These are phyloP conservation scores for Xylona heveae DNA, from an alignment of 495 filamentous ascomycete species.

Conservation along the genomic window DNA sequence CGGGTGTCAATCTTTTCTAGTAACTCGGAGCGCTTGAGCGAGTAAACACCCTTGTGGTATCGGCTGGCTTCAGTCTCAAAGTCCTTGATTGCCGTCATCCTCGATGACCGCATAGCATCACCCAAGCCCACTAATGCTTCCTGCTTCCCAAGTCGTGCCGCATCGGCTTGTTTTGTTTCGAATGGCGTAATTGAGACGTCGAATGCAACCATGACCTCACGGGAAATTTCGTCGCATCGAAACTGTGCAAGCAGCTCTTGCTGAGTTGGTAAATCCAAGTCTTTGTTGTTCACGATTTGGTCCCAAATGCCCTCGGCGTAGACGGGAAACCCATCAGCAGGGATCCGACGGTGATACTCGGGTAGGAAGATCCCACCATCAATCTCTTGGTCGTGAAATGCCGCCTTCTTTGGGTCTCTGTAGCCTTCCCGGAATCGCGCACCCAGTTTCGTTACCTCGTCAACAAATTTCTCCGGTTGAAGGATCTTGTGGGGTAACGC, in stretches of 20 bases:
- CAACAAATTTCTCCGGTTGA: conserved; percentile 77
- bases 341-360: conserved; percentile 88
- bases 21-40: conserved; percentile 63
- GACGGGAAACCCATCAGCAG: conserved; percentile 80
- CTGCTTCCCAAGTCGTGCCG: conserved; percentile 43
- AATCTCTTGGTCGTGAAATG: conserved; percentile 39
- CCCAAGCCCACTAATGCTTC: conserved; percentile 59
- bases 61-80: conserved; percentile 82
- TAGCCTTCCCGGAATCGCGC: conserved; percentile 65
- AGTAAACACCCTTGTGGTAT: conserved; percentile 90
- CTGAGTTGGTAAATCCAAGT: conserved; percentile 88
- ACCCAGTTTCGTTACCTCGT: conserved; percentile 59
- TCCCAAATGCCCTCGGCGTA: conserved; percentile 94
- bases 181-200: conserved; percentile 64
- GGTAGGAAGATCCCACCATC: conserved; percentile 69
- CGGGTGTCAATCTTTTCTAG: conserved; percentile 68
- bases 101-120: conserved; percentile 43
- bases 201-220: conserved; percentile 68
- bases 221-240: conserved; percentile 85
- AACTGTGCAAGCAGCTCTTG: conserved; percentile 95
- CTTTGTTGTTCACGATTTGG: conserved; percentile 96
- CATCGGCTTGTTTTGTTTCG: conserved; percentile 65
- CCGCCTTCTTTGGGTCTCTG: conserved; percentile 33
- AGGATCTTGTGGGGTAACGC: conserved; percentile 91
- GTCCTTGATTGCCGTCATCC: conserved; percentile 51